Conservation (phyloP, 2,329 filamentous ascomycete genomes). For the Basipetospora chlamydospora region DNA sequence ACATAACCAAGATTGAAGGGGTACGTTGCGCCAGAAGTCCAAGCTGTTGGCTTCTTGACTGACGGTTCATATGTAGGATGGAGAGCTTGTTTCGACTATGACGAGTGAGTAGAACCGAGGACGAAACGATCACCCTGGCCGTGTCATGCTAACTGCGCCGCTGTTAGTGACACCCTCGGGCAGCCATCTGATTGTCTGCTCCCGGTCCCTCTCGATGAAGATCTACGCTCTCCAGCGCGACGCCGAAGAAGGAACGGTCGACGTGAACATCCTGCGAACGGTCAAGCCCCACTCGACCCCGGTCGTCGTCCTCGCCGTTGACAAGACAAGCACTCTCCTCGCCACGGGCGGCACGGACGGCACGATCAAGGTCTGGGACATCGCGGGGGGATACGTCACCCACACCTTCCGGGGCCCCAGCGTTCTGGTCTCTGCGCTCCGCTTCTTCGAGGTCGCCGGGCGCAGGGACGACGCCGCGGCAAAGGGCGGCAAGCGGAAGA, state of each 20-base stretch:
- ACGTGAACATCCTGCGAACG: slow-evolving; percentile 57
- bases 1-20: slow-evolving; percentile 76
- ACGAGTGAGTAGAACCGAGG: slow-evolving; percentile 37
- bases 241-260: slow-evolving; percentile 40
- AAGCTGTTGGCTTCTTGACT: slow-evolving; percentile 7
- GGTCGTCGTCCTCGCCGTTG: slow-evolving; percentile 67
- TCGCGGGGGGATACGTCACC: slow-evolving; percentile 75
- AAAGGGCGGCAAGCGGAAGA: slow-evolving; percentile 21
- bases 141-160: slow-evolving; percentile 10
- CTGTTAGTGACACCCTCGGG: slow-evolving; percentile 66
- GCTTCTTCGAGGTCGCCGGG: slow-evolving; percentile 68
- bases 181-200: slow-evolving; percentile 81
- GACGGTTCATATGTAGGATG: slow-evolving; percentile 40
- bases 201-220: slow-evolving; percentile 88
- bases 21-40: slow-evolving; percentile 30
- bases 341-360: slow-evolving; percentile 91
- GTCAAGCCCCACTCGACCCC: slow-evolving; percentile 84
- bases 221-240: slow-evolving; percentile 62
- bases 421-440: slow-evolving; percentile 77
- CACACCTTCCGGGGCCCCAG: slow-evolving; percentile 92
- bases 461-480: slow-evolving; percentile 24
- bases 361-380: slow-evolving; percentile 93
- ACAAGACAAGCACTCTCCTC: slow-evolving; percentile 75
- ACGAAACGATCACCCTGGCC: too few relatives aligned
- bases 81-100: slow-evolving; percentile 64